Conservation (phyloP, 495 filamentous ascomycete genomes). For the Daldinia loculata region DNA sequence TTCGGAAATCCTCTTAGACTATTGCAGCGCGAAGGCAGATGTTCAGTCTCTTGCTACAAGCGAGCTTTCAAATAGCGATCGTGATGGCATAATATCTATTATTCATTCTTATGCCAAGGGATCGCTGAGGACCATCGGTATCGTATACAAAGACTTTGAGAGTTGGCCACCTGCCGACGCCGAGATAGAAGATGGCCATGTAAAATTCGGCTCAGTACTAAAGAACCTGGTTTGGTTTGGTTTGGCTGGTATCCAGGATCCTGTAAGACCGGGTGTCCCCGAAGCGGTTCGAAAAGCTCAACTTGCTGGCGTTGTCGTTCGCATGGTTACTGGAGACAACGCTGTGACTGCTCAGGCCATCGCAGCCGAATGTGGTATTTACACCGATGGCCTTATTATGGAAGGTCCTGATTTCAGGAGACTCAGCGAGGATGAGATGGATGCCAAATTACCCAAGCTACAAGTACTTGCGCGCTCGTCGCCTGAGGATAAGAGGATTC, state of each 20-base stretch:
- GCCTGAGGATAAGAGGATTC: slow-evolving; percentile 82
- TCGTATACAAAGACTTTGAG: slow-evolving; percentile 77
- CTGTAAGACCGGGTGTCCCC: slow-evolving; percentile 75
- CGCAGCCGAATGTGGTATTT: slow-evolving; percentile 84
- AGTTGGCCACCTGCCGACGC: slow-evolving; percentile 74
- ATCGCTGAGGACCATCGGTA: slow-evolving; percentile 78
- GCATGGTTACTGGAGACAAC: slow-evolving; percentile 94
- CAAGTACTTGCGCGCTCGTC: slow-evolving; percentile 87
- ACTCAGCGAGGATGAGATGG: slow-evolving; percentile 72
- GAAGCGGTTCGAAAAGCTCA: slow-evolving; percentile 80
- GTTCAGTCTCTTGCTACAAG: slow-evolving; percentile 24
- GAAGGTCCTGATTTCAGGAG: slow-evolving; percentile 83
- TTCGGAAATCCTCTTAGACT: slow-evolving; percentile 71
- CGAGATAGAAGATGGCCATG: slow-evolving; percentile 66
- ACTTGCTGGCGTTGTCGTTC: slow-evolving; percentile 80
- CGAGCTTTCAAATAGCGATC: slow-evolving; percentile 54
- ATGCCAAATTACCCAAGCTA: slow-evolving; percentile 73
- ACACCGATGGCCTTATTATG: slow-evolving; percentile 80
- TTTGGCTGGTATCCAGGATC: slow-evolving; percentile 80
- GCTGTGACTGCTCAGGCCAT: slow-evolving; percentile 86
- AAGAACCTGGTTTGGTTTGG: slow-evolving; percentile 73
- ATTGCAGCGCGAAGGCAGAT: slow-evolving; percentile 60
- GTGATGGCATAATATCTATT: slow-evolving; percentile 48
- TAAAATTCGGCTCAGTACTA: slow-evolving; percentile 73
- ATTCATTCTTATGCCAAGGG: slow-evolving; percentile 73